Conservation (phyloP, 176 grass and related monocot genomes). For the Phragmites australis region DNA sequence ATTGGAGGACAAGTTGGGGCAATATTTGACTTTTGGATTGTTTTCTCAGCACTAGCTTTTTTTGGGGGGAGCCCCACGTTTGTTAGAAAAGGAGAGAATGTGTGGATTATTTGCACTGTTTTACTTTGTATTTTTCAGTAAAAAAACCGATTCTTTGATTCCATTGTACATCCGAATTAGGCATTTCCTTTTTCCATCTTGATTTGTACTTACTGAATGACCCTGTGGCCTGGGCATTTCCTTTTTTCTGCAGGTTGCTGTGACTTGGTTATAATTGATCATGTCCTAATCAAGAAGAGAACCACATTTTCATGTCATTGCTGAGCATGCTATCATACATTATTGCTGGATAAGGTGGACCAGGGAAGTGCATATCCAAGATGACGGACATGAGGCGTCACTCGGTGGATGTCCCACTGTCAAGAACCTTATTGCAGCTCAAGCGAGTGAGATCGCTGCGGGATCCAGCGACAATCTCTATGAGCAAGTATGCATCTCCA, state of each 20-base stretch:
- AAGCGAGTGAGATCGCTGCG: slow-evolving; percentile 83
- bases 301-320: background rate
- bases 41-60: slow-evolving; percentile 37
- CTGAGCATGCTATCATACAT: slow-evolving; percentile 32
- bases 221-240: too few relatives aligned
- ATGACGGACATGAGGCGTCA: slow-evolving; percentile 72
- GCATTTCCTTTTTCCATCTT: background rate
- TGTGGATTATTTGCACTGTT: slow-evolving; percentile 38
- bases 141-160: slow-evolving; percentile 36
- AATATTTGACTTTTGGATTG: slow-evolving; percentile 44
- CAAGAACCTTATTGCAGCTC: slow-evolving; percentile 90
- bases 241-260: slow-evolving; percentile 43
- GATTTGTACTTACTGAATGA: slow-evolving; percentile 14
- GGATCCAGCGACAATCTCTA: slow-evolving; percentile 83
- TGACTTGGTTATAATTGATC: slow-evolving; percentile 18
- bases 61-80: background rate
- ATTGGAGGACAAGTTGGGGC: background rate
- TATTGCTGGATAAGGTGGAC: slow-evolving; percentile 29
- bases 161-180: background rate
- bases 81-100: slow-evolving; percentile 37
- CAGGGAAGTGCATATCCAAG: slow-evolving; percentile 13
- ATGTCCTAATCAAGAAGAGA: slow-evolving; percentile 12
- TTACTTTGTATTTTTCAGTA: slow-evolving; percentile 38
- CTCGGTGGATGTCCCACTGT: slow-evolving; percentile 86
- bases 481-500: slow-evolving; percentile 66